Base-by-base conservation (phyloP, 2,329 filamentous ascomycete species). In the Didymella arachidicola region DNA sequence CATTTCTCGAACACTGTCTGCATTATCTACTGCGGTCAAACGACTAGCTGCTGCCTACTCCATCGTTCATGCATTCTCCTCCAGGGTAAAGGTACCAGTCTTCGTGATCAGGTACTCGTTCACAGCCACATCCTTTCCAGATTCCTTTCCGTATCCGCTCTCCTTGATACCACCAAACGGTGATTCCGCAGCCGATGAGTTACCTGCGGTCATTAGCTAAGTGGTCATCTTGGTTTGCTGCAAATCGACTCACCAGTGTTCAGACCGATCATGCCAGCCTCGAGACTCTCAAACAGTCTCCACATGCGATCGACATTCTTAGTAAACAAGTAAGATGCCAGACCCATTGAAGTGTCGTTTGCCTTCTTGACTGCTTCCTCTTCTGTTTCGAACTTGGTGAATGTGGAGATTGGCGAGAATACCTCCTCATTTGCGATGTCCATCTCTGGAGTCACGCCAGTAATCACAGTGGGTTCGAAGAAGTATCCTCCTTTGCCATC, bases 151-250 rank as follows among this genome's bases (percentile, higher is more conserved):
- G 70, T 89, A 89, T 0, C 87, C 87, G 6, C 83, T 86, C 69
- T 89, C 85, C 77, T 89, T 89, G 68, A 89, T 87, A 2, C 87
- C 87, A 18, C 87, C 87, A 68, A 89, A 89, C 2, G 87, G 87
- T 22, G 84, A 84, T 70, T 89, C 87, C 0, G 87, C 87, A 2
- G 87, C 86, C 1, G 86, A 88, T n/a, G 82, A 80, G 67, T 88
- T 88, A 18, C 85, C 86, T 79, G 66, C 6, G 32, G 22, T 7
- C 43, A 45, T 67, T 48, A 71, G 59, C 27, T 32, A 14, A 32
- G 4, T 16, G 30, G 8, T 14, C 7, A 14, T 16, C 14, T 16
- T 4, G 2, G 14, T 32, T 14, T 32, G 30, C 30, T 32, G 16
- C 8, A 5, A 32, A 16, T 30, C 6, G 4, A 59, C 74, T 68